Base-by-base conservation (phyloP, 2,329 filamentous ascomycete species). In the Ascochyta fabae region DNA sequence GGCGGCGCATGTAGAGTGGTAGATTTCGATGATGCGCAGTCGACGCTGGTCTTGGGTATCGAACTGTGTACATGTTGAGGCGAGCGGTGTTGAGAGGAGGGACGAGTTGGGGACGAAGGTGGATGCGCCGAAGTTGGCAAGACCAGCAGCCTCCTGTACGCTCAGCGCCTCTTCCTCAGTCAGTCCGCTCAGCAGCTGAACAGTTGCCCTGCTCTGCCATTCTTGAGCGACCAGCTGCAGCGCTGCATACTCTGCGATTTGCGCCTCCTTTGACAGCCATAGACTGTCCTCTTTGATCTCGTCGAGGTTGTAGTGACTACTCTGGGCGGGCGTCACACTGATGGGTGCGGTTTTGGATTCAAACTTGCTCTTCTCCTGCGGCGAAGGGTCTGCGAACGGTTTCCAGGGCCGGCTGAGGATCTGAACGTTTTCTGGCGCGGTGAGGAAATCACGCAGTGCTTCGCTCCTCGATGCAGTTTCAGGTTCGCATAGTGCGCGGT, bases 331-430 rank as follows among this genome's bases (percentile, higher is more conserved):
- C 1, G 91, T 86, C 44, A 92, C 86, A 72, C 96, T 89, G 58
- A 97, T 96, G 5, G 92, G 90, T 22, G 92, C 90, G 0, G 91
- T 96, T 75, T 88, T 92, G 19, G 90, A 90, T 58, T 96, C 90
- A 70, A 96, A 96, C 16, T 85, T 84, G 62, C 84, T 82, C 75
- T 88, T 90, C 27, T 89, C 84, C 66, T 86, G 81, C 47, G 85
- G 72, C 61, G 84, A 86, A 1, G 88, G 80, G 60, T 82, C 68
- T 54, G 84, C 78, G 74, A 94, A 96, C 38, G 88, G 86, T 60
- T 82, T 83, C 68, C 87, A 82, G 24, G 91, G 89, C 51, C 85
- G 83, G 63, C 84, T 86, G 54, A 97, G 83, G 54, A 93, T 80
- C 50, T 83, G 79, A 64, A 87, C 79, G 63, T 90, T 88, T 62